These are phyloP conservation scores for Nakazawaea pomicola DNA, from an alignment of 805 yeast species.

Conservation along the genomic window DNA sequence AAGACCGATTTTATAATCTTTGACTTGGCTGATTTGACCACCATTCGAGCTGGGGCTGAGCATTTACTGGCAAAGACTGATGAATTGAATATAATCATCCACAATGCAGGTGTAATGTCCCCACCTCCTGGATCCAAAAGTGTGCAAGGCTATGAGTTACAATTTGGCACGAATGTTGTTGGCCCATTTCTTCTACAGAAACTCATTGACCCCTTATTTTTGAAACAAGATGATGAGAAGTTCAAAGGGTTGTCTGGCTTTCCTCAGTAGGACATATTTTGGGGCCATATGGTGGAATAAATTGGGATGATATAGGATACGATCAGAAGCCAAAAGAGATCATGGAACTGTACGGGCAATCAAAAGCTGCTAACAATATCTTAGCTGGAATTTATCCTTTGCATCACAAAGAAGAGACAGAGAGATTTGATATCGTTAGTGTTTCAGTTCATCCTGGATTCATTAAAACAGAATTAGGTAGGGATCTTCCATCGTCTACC, in stretches of 20 bases:
- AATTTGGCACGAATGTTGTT: conserved; percentile 42
- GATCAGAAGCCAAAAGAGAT: not conserved
- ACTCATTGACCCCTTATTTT: conserved; percentile 33
- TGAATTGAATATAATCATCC: conserved; percentile 30
- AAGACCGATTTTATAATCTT: conserved; percentile 9
- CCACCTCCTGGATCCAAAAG: conserved; percentile 33
- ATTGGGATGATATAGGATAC: conserved; percentile 6
- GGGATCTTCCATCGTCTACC: conserved; percentile 19
- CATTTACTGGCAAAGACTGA: conserved; percentile 21
- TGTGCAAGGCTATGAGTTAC: conserved; percentile 40
- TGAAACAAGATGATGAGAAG: conserved; percentile 9
- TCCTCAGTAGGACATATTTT: conserved; percentile 3
- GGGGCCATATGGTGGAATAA: conserved; percentile 3
- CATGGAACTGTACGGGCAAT: conserved; percentile 29
- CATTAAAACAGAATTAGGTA: conserved; percentile 29
- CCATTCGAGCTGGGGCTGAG: conserved; percentile 33
- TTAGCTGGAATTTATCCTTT: conserved; percentile 31
- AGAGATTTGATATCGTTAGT: conserved; percentile 22
- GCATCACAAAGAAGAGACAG: conserved; percentile 22
- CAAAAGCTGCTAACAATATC: conserved; percentile 36
- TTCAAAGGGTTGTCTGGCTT: conserved; percentile 3
- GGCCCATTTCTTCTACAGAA: conserved; percentile 40
- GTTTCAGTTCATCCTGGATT: conserved; percentile 37
- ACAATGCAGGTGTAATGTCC: conserved; percentile 41
- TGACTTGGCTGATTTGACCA: conserved; percentile 37